Percentiles rank a stretch among this genome's conserved stretches.
phyloP scores from a whole-genome alignment of 352 stramenopile species.

The Blastocystis sp. region DNA sequence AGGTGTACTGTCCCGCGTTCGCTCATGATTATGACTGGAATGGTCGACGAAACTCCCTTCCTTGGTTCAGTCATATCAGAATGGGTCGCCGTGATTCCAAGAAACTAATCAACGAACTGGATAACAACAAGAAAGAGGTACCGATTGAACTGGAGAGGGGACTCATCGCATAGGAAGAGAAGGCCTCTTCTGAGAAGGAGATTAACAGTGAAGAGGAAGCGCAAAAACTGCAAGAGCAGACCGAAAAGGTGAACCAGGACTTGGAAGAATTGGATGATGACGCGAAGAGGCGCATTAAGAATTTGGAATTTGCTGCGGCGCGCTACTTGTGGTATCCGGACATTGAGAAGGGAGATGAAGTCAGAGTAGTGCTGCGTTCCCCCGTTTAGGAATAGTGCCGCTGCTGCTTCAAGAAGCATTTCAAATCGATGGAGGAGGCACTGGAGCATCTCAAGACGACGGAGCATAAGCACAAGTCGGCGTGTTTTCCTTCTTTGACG shows the following conservation, averaged over 20 bases:
- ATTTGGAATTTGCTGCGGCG: constrained; percentile 24
- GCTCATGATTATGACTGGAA: neutral
- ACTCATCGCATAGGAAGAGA: neutral
- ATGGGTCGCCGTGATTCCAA: neutral
- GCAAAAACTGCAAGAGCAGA: constrained; percentile 11
- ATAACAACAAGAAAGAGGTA: neutral
- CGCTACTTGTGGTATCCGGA: constrained; percentile 65
- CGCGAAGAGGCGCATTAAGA: constrained; percentile 28
- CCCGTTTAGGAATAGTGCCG: constrained; percentile 7
- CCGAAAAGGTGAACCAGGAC: constrained; percentile 39
- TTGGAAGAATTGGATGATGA: neutral
- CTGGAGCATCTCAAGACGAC: constrained; percentile 57
- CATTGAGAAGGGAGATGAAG: constrained; percentile 1
- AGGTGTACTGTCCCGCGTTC: constrained; percentile 1
- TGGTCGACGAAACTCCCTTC: neutral
- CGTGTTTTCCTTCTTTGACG: neutral
- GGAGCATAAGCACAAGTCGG: constrained; percentile 32
- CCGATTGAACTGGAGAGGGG: neutral
- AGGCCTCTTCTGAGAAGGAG: constrained; percentile 7
- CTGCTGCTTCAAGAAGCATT: constrained; percentile 36
- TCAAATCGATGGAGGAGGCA: constrained; percentile 11
- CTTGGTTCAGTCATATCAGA: neutral
- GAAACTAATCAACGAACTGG: neutral
- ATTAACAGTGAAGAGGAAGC: neutral
- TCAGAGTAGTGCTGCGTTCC: neutral